phyloP scores from a whole-genome alignment of 257 asterid species.

The Mentha longifolia region DNA sequence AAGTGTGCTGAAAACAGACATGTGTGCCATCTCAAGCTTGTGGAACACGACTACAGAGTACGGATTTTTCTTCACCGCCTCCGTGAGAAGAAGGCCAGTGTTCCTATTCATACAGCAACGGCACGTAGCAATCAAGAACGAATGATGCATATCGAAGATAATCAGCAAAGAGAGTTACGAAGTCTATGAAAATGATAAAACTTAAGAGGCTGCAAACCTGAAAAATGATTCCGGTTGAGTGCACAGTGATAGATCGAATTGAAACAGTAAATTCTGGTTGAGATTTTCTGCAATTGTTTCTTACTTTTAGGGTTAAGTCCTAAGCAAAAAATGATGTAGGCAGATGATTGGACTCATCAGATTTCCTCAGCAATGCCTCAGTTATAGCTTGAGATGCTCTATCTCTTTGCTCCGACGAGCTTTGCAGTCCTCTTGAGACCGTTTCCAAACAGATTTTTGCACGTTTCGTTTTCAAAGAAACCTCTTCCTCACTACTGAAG shows the following conservation, averaged over 20 bases:
- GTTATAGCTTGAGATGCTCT: constrained; percentile 19
- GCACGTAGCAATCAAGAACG: background rate
- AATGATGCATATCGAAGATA: background rate
- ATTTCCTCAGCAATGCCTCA: constrained; percentile 6
- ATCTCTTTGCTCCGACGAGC: background rate
- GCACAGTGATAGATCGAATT: constrained; percentile 34
- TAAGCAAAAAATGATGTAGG: constrained; percentile 27
- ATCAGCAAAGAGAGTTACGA: constrained; percentile 1
- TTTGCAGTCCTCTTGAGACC: constrained; percentile 13
- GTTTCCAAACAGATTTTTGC: constrained; percentile 6
- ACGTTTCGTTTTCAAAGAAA: background rate
- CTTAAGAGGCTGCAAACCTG: constrained; percentile 13
- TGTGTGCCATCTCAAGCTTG: constrained; percentile 27
- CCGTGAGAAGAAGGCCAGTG: constrained; percentile 19
- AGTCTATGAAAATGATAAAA: too few relatives aligned
- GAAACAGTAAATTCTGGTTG: constrained; percentile 4
- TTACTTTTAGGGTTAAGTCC: constrained; percentile 27
- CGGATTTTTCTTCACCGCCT: constrained; percentile 25
- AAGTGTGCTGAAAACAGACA: constrained; percentile 28
- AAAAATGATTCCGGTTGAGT: constrained; percentile 27
- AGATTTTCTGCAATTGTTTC: constrained; percentile 20
- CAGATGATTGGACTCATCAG: too few relatives aligned
- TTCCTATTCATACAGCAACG: background rate
- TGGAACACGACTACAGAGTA: constrained; percentile 28
- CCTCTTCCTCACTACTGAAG: background rate